Evolutionary conservation across 2,329 filamentous ascomycete genomes (phyloP), one percentile per base, ranked within the genome.

Genomic region (Aureobasidium sp.): DNA sequence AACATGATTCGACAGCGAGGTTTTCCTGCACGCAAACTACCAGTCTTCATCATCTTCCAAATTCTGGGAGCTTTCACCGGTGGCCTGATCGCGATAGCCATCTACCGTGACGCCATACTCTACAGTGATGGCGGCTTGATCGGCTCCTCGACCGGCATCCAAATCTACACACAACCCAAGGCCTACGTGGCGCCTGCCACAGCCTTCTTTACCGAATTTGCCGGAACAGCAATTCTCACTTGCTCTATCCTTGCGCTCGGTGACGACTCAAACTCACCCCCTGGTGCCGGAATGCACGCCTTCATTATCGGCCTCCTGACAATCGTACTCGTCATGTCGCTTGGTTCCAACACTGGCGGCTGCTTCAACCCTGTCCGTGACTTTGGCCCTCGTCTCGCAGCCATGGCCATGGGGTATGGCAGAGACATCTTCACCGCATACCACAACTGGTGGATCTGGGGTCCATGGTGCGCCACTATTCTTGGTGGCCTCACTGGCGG

Each of bases 51-150:
- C 7, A 56, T 71, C 1, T 74, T 77, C 14, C 78, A 81, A 58
- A 66, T 79, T 45, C 59, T 80, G 0, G 78, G 73, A 1, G 77
- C 76, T 1, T 74, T 81, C 48, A 63, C 70, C 24, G 79, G 77
- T 1, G 66, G 64, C 11, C 60, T 78, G 19, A 64, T 77, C 24
- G 71, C 76, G 0, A 75, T 71, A 53, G 70, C 68, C 2, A 58
- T 76, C 21, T 74, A 71, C 60, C 61, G 67, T 16, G 69, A 71
- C 24, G 62, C 64, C 16, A 68, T 71, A 35, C 45, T 66, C 3
- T 56, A 62, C 37, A 35, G 58, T 7, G 59, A 60, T 21, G 81
- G 79, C n/a, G 75, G 50, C 1, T 48, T 62, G 0, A 29, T 59
- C 1, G 55, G 60, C 1, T 57, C 57, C 11, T 55, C 58, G 0